Evolutionary conservation across 768 basidiomycete species (phyloP).

Genomic region (Tricholoma sp.): DNA sequence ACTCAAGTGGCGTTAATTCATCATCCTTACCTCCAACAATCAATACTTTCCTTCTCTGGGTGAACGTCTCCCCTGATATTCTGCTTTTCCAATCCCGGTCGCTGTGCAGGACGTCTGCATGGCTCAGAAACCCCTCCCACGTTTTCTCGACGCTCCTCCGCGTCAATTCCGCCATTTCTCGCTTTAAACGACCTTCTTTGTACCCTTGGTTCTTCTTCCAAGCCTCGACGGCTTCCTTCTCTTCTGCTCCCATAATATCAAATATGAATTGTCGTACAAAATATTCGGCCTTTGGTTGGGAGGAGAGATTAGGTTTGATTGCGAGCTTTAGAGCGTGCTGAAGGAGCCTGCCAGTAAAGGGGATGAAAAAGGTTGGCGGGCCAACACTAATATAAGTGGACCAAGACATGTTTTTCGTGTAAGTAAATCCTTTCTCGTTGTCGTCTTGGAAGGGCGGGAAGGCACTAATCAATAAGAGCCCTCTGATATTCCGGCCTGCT

Average conservation of each 20-base stretch:
- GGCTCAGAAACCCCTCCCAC: constrained; percentile 40
- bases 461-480: constrained; percentile 34
- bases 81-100: constrained; percentile 35
- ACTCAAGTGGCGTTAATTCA: constrained; percentile 23
- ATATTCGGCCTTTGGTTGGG: constrained; percentile 29
- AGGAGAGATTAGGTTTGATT: constrained; percentile 26
- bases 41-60: constrained; percentile 29
- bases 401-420: constrained; percentile 35
- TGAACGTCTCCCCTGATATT: constrained; percentile 32
- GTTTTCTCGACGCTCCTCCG: constrained; percentile 35
- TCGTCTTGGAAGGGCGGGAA: constrained; percentile 35
- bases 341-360: constrained; percentile 28
- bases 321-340: constrained; percentile 19
- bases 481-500: constrained; percentile 35
- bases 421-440: constrained; percentile 22
- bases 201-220: constrained; percentile 34
- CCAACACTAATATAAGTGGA: constrained; percentile 35
- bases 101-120: constrained; percentile 29
- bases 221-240: constrained; percentile 26
- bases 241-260: constrained; percentile 26
- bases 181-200: constrained; percentile 33
- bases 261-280: constrained; percentile 31
- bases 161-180: constrained; percentile 29
- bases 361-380: constrained; percentile 27
- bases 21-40: constrained; percentile 33